phyloP scores from a whole-genome alignment of 1,139 yeast species.

The Lodderomyces beijingensis region DNA sequence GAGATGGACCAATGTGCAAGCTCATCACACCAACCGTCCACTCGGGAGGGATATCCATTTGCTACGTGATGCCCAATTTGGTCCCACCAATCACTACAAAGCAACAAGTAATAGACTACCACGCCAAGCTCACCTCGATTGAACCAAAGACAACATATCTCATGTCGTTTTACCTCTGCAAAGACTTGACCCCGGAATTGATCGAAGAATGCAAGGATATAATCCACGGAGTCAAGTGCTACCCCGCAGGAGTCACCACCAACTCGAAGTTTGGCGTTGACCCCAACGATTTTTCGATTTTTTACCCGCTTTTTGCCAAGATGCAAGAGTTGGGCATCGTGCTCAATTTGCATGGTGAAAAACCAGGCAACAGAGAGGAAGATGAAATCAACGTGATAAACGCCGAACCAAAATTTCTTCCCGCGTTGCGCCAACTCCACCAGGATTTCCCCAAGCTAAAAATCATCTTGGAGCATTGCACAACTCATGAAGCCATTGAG shows the following conservation, averaged over 20 bases:
- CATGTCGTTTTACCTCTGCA: slow-evolving; percentile 83
- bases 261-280: slow-evolving; percentile 92
- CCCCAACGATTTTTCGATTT: slow-evolving; percentile 82
- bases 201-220: slow-evolving; percentile 81
- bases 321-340: slow-evolving; percentile 77
- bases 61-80: slow-evolving; percentile 93
- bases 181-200: slow-evolving; percentile 78
- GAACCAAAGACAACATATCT: slow-evolving; percentile 83
- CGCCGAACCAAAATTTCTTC: slow-evolving; percentile 90
- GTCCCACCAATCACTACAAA: slow-evolving; percentile 90
- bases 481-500: slow-evolving; percentile 83
- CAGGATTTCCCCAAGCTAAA: slow-evolving; percentile 79
- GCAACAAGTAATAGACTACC: slow-evolving; percentile 68
- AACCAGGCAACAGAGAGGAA: slow-evolving; percentile 57
- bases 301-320: slow-evolving; percentile 84
- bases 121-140: slow-evolving; percentile 54
- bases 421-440: slow-evolving; percentile 82
- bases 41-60: slow-evolving; percentile 87
- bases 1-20: slow-evolving; percentile 92
- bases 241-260: slow-evolving; percentile 98
- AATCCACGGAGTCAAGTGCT: slow-evolving; percentile 85
- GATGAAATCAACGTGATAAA: slow-evolving; percentile 75
- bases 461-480: slow-evolving; percentile 91
- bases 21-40: slow-evolving; percentile 85
- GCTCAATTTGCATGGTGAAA: slow-evolving; percentile 91